Percentiles rank a stretch among this genome's conserved stretches.
phyloP scores from a whole-genome alignment of 352 stramenopile species.

The Pythium dissotocum region DNA sequence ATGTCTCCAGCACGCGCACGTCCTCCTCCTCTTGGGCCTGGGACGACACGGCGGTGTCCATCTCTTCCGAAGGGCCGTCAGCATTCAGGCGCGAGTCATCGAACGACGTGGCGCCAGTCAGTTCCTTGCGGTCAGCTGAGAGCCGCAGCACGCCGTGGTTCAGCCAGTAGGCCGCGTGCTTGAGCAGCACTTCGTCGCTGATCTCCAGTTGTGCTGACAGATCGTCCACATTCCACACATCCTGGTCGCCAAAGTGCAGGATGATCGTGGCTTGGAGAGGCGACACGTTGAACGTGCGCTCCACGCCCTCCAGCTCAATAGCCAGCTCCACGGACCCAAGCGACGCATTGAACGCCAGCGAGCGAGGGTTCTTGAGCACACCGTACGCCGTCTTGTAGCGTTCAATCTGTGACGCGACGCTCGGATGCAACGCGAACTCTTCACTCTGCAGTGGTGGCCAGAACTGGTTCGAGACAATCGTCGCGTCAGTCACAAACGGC shows the following conservation, averaged over 20 bases:
- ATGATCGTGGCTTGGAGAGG: slow-evolving; percentile 94
- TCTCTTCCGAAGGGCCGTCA: slow-evolving; percentile 47
- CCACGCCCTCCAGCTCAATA: slow-evolving; percentile 89
- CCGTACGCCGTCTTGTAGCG: slow-evolving; percentile 91
- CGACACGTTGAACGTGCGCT: slow-evolving; percentile 88
- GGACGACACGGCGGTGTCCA: slow-evolving; percentile 87
- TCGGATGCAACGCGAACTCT: slow-evolving; percentile 89
- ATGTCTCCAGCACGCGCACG: slow-evolving; percentile 91
- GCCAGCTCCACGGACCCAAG: slow-evolving; percentile 90
- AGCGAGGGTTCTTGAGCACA: slow-evolving; percentile 93
- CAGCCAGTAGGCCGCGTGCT: slow-evolving; percentile 68
- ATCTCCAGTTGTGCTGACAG: slow-evolving; percentile 65
- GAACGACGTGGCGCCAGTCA: slow-evolving; percentile 48
- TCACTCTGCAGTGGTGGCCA: slow-evolving; percentile 96
- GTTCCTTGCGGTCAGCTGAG: slow-evolving; percentile 38
- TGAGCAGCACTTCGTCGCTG: slow-evolving; percentile 53
- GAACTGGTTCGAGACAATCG: slow-evolving; percentile 97
- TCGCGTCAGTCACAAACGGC: slow-evolving; percentile 74
- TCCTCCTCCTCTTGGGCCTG: slow-evolving; percentile 92
- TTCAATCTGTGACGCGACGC: slow-evolving; percentile 77
- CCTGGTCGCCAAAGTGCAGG: slow-evolving; percentile 93
- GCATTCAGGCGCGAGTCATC: slow-evolving; percentile 42
- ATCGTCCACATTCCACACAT: slow-evolving; percentile 65
- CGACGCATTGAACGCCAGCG: slow-evolving; percentile 92
- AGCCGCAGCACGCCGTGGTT: slow-evolving; percentile 68